Evolutionary conservation across 2,329 filamentous ascomycete species (phyloP).

Genomic region (Cladophialophora carrionii): DNA sequence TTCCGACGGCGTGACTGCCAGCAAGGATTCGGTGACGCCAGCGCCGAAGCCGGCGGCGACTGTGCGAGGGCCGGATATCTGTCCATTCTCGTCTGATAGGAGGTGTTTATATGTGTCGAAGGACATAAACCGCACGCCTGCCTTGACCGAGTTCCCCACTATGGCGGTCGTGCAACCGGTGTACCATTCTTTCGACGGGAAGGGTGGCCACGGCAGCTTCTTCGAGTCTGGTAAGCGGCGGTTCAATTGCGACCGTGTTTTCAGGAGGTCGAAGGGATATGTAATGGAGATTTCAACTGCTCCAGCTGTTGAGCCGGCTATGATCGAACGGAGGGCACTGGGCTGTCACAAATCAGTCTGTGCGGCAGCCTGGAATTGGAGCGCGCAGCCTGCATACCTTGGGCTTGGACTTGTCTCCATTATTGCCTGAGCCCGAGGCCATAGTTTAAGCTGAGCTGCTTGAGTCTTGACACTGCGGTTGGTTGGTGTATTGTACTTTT

Average conservation of each 20-base stretch:
- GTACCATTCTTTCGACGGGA: constrained; percentile 87
- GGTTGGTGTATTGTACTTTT: neutral
- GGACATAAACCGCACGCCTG: constrained; percentile 91
- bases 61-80: constrained; percentile 85
- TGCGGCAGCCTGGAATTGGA: no score
- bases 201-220: constrained; percentile 93
- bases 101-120: constrained; percentile 92
- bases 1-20: constrained; percentile 95
- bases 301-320: constrained; percentile 91
- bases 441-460: constrained; percentile 13
- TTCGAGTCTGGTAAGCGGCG: constrained; percentile 75
- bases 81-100: constrained; percentile 80
- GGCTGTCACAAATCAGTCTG: constrained; percentile 54
- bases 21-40: constrained; percentile 86
- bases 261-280: constrained; percentile 95
- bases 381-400: constrained; percentile 23
- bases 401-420: constrained; percentile 24
- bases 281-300: constrained; percentile 95
- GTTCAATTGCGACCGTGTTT: constrained; percentile 93
- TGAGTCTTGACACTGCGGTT: neutral
- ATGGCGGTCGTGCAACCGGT: constrained; percentile 96
- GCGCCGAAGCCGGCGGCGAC: constrained; percentile 94
- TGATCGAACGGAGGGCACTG: constrained; percentile 81
- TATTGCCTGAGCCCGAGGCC: constrained; percentile 26
- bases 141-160: constrained; percentile 94